Conservation (phyloP, 768 basidiomycete species). For the Suillus lakei region DNA sequence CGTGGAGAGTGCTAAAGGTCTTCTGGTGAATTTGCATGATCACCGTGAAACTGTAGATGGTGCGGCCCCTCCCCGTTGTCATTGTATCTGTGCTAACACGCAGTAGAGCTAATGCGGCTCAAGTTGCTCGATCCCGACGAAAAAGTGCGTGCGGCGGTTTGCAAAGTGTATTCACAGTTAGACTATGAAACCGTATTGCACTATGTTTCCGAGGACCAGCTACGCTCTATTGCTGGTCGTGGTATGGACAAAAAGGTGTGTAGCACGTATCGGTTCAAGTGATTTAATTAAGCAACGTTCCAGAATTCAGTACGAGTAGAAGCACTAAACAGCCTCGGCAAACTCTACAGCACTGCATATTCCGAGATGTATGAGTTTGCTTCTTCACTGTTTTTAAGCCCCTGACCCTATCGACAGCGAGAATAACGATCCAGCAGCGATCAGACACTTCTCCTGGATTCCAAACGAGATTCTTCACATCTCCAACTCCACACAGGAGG, state of each 20-base stretch:
- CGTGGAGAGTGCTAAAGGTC: slow-evolving; percentile 66
- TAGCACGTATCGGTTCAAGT: background rate
- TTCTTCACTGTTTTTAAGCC: background rate
- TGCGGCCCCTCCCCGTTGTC: slow-evolving; percentile 36
- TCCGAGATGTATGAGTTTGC: slow-evolving; percentile 77
- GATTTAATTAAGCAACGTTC: slow-evolving; percentile 9
- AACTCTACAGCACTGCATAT: slow-evolving; percentile 80
- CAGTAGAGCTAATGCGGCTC: slow-evolving; percentile 55
- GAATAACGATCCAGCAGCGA: slow-evolving; percentile 72
- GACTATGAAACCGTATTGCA: slow-evolving; percentile 93
- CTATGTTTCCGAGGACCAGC: slow-evolving; percentile 66
- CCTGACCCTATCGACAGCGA: slow-evolving; percentile 55
- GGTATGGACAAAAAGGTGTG: slow-evolving; percentile 86
- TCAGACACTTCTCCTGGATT: slow-evolving; percentile 91
- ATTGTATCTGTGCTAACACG: slow-evolving; percentile 3
- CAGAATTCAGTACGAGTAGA: slow-evolving; percentile 70
- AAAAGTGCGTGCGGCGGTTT: slow-evolving; percentile 83
- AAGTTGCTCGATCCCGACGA: slow-evolving; percentile 92
- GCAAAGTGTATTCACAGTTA: slow-evolving; percentile 78
- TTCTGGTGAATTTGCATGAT: slow-evolving; percentile 72
- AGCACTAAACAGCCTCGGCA: slow-evolving; percentile 77
- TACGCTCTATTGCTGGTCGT: slow-evolving; percentile 70
- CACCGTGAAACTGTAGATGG: slow-evolving; percentile 74
- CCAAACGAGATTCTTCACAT: slow-evolving; percentile 72
- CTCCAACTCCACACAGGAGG: slow-evolving; percentile 55